Evolutionary conservation across 208 protist species (phyloP), one percentile per base, ranked within the genome.

Genomic region (Trypanosoma avium): DNA sequence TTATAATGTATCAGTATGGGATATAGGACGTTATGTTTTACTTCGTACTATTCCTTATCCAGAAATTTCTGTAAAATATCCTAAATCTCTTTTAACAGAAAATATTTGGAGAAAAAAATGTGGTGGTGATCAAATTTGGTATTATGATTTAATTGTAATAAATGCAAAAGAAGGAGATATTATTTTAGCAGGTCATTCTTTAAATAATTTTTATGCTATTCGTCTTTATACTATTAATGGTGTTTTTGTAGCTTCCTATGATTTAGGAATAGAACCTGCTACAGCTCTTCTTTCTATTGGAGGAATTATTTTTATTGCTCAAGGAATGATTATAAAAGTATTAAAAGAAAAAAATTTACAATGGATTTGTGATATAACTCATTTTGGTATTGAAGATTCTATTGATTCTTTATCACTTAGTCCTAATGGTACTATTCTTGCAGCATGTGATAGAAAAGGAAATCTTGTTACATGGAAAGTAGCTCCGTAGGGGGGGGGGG

Each of bases 111-210:
- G 13, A 12, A 33, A 48, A 21, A 5, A 38, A 40, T 22, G 26
- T 36, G 35, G 21, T 15, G 19, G 27, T 35, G 46, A 47, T 30
- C 22, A 45, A 15, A 12, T 46, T 30, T 68, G 69, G 69, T 24
- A 55, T 7, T 67, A 67, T 55, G 13, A 59, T 46, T 40, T 58
- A n/a, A 54, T 75, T 52, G 30, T 52, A 24, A 50, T 75, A 19
- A 75, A 75, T 58, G 61, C 61, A 21, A 67, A 69, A 38, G 52
- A 68, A 32, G 69, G 69, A 2, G 69, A 75, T 49, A 68, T 75
- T 62, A 64, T 68, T 61, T 63, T 75, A 49, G 69, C 60, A 7
- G 69, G 69, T 9, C 26, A 35, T 19, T 69, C 69, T 9, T 17
- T 5, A 17, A 47, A 17, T 26, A 24, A 36, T 4, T 22, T 10